Base-by-base conservation (phyloP, 768 basidiomycete species). In the Lactarius psammicola region DNA sequence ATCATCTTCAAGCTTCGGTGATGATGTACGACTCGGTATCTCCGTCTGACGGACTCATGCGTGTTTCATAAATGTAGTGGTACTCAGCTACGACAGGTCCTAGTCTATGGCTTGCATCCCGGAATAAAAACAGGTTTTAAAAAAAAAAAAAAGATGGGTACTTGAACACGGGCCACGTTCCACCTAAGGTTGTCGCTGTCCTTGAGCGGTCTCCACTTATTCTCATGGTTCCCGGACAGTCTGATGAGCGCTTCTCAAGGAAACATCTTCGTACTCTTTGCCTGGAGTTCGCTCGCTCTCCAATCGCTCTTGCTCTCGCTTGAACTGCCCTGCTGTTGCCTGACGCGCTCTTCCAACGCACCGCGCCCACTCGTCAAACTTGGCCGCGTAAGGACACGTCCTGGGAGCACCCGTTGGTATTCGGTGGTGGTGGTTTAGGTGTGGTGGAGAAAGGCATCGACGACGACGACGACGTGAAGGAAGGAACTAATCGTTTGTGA, bases 121-220 rank as follows among this genome's bases (percentile, higher is more conserved):
- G n/a, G n/a, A n/a, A n/a, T n/a, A n/a, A n/a, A n/a, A n/a, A n/a
- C n/a, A n/a, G n/a, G n/a, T n/a, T n/a, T n/a, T n/a, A n/a, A n/a
- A n/a, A n/a, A n/a, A n/a, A n/a, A n/a, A n/a, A n/a, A n/a, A n/a
- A n/a, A n/a, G 74, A 78, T 7, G 89, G 86, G 54, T 78, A 75
- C 72, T 80, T 84, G 73, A 86, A 77, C 78, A 86, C 80, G 1
- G 90, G 89, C 90, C 90, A 92, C 11, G 90, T 80, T 78, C 89
- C 89, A 91, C 40, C 77, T 79, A 64, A 90, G 76, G 62, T 79
- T 78, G 51, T 74, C 74, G 64, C 74, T 44, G 15, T 69, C 72
- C 49, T 75, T 72, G 58, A 79, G 71, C 62, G 77, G 80, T 57
- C 76, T 75, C 89, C 89, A 90, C 59, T 83, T 82, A 46, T 78